Evolutionary conservation across 2,329 filamentous ascomycete species (phyloP), one percentile per base, ranked within the genome.

Genomic region (Herpotrichia juniperi): DNA sequence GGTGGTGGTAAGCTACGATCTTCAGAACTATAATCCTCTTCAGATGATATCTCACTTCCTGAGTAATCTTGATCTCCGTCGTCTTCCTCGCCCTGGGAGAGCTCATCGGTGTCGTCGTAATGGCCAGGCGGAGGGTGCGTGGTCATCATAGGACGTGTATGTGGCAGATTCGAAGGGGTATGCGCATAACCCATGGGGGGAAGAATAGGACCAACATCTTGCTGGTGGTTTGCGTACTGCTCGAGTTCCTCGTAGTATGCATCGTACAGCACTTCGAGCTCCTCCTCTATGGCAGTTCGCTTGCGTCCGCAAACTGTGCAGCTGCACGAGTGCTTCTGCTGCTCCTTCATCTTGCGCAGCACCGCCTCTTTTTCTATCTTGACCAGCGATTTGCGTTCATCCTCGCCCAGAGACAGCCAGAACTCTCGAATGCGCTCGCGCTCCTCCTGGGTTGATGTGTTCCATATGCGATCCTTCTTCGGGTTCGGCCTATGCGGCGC

Each of bases 341-440:
- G 94, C 75, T 99, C 94, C 81, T 99, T 99, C 94, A 99, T 99
- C 81, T 99, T 99, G 70, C 91, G 92, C 50, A 99, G 79, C 0
- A 99, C 94, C 7, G 94, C 93, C 75, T 99, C 93, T 78, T 99
- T 99, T 76, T 99, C 94, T 25, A 99, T 93, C 76, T 97, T 97
- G 69, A 99, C 92, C 42, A 99, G 80, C 14, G 91, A 94, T 72
- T 96, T 94, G 64, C 94, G 90, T 73, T 97, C 93, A 31, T 96
- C 91, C 74, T 99, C 94, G 61, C 91, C 91, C 37, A 99, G 77
- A 14, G 92, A 92, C 47, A 99, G 83, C 94, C 94, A 99, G 76
- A 97, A 99, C 63, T 96, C 90, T 76, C 97, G 96, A 71, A 99
- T 99, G 46, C 94, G 89, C 77, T 97, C 92, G 30, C 94, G 89